Evolutionary conservation across 257 asterid genomes (phyloP), one percentile per base, ranked within the genome.

Genomic region (Asclepias syriaca): DNA sequence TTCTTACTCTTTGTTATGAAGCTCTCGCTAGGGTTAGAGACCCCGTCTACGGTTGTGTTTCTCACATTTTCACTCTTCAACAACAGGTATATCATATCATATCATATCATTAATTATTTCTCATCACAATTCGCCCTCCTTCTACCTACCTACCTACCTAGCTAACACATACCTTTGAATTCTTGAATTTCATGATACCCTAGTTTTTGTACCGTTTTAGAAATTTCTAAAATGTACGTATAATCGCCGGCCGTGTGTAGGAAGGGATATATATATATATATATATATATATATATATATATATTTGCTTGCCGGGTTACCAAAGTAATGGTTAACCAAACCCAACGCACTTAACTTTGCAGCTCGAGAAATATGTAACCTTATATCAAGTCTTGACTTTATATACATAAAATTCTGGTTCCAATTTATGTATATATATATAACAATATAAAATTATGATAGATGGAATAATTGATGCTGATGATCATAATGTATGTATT

Each of bases 41-140:
- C 72, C 87, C 85, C 46, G 83, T 83, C 34, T 83, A 83, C 48
- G 85, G 87, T 21, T 83, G 80, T 65, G 85, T 75, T 21, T 81
- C 68, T n/a, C 83, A 77, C 72, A 27, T 83, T 18, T 80, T 80
- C 48, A 14, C 81, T 69, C 87, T 83, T 66, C 87, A 80, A 60
- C 83, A 83, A 15, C 81, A 83, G 85, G 82, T 82, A 51, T 21
- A 6, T 22, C 39, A 50, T 48, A 48, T 48, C 39, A 15, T 50
- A 4, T 24, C 27, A n/a, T n/a, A n/a, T n/a, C n/a, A n/a, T n/a
- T 37, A 24, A 6, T 6, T 40, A 40, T 3, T 40, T 34, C 37
- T 34, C 37, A 34, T 34, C 0, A 2, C 0, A 34, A 34, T 34
- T 34, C 3, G 4, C 39, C 3, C 39, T 4, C 8, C 48, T 43